phyloP scores from a whole-genome alignment of 2,329 filamentous ascomycete genomes.

The Penicillium expansum region DNA sequence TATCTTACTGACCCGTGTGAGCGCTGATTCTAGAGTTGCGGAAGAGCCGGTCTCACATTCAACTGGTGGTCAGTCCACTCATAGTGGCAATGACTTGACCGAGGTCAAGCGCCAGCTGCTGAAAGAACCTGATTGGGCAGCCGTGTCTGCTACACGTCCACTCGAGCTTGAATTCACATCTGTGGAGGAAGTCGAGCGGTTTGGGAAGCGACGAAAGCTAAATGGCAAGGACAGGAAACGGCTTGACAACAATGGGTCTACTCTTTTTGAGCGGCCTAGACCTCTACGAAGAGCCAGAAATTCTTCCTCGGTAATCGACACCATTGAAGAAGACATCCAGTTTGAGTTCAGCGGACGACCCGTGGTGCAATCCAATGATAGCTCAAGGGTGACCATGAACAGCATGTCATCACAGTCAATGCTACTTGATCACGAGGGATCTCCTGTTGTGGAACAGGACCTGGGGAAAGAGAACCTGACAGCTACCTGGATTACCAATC shows the following conservation, averaged over 20 bases:
- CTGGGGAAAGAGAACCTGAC: not conserved
- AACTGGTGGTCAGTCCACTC: not conserved
- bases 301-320: constrained; percentile 4
- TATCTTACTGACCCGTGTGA: constrained; percentile 4
- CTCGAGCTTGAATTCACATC: constrained; percentile 32
- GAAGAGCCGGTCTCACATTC: not conserved
- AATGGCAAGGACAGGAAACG: constrained; percentile 32
- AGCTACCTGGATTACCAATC: constrained; percentile 8
- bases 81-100: constrained; percentile 18
- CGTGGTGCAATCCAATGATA: constrained; percentile 4
- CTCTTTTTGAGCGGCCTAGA: not conserved
- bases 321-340: constrained; percentile 19
- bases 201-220: constrained; percentile 38
- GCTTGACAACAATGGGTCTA: constrained; percentile 7
- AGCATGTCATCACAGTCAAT: constrained; percentile 35
- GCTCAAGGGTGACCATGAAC: not conserved
- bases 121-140: constrained; percentile 39
- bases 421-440: constrained; percentile 30
- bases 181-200: constrained; percentile 29
- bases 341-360: constrained; percentile 26
- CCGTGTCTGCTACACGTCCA: constrained; percentile 34
- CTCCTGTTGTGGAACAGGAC: not conserved
- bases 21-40: not conserved
- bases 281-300: constrained; percentile 2
- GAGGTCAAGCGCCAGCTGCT: constrained; percentile 35